These are phyloP conservation scores for Polygonum maritimum DNA, from an alignment of 148 eudicot species.

Conservation along the genomic window DNA sequence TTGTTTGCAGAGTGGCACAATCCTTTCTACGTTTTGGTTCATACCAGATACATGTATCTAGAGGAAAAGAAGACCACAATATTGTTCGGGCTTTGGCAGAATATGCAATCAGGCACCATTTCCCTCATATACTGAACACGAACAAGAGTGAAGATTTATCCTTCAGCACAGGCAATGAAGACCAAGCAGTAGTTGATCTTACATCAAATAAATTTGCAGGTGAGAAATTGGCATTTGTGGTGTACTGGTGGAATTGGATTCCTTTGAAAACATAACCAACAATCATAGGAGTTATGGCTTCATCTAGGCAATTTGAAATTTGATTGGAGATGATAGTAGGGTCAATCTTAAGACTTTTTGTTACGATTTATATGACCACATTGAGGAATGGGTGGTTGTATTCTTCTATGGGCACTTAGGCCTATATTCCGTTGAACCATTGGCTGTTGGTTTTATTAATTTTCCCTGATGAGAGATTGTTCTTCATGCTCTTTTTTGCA, in stretches of 20 bases:
- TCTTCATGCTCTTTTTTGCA: background rate
- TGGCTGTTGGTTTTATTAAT: too few species aligned
- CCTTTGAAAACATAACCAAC: background rate
- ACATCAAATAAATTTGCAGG: constrained; percentile 99
- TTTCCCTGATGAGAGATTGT: too few species aligned
- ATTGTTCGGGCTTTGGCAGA: constrained; percentile 79
- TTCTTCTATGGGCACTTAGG: too few species aligned
- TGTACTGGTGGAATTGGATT: background rate
- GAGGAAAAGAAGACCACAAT: constrained; percentile 76
- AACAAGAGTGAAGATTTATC: constrained; percentile 70
- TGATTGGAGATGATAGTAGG: background rate
- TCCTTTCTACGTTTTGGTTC: constrained; percentile 98
- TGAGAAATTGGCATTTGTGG: constrained; percentile 17
- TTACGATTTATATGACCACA: background rate
- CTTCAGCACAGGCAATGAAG: constrained; percentile 74
- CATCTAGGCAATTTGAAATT: background rate
- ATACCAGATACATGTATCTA: constrained; percentile 83
- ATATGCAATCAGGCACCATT: constrained; percentile 80
- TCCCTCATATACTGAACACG: constrained; percentile 83
- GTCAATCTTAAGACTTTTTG: background rate
- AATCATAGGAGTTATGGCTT: background rate
- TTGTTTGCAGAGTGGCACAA: constrained; percentile 94
- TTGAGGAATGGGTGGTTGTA: background rate
- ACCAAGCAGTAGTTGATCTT: constrained; percentile 72
- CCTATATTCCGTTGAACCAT: too few species aligned